Evolutionary conservation across 805 yeast genomes (phyloP), one percentile per base, ranked within the genome.

Genomic region (Komagataella phaffii): DNA sequence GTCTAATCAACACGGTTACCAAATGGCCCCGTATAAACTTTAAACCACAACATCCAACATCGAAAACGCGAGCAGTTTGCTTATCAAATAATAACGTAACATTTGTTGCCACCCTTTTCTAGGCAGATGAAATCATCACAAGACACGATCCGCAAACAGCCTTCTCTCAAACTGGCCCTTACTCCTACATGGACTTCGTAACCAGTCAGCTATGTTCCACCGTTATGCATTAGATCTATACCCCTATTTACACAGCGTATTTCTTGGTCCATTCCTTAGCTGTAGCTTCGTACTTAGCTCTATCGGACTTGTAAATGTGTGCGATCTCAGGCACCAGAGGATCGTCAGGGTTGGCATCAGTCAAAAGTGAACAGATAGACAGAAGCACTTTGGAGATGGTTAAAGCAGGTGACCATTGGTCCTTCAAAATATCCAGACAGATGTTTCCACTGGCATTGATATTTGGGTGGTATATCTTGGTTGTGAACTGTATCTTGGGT

Each of bases 241-340:
- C 40, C 40, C 40, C 40, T 30, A 30, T 30, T 62, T 75, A 88
- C 63, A 91, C 90, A 57, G 99, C 99, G 69, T 88, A 93, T 74
- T 93, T 93, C 75, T 91, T 85, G 40, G 99, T 93, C 98, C 98
- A 93, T 73, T 93, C 99, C 65, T 85, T 83, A 54, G 99, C 99
- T 53, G 96, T 89, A 58, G 96, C 88, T 72, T 93, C 97, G 69
- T 89, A 93, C 70, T 89, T 88, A 49, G 88, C 77, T 66, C 93
- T 79, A 72, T 93, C 97, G 59, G 89, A 88, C 75, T 90, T 90
- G 75, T 90, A 95, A 57, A 90, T 80, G 65, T 91, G 95, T 50
- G 98, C 98, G 62, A 93, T 93, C 71, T 93, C 99, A 19, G 98
- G 97, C 45, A 93, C 99, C 67, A 93, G 80, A 55, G 99, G 99